Conservation (phyloP, 768 basidiomycete species). For the Pholiota molesta region DNA sequence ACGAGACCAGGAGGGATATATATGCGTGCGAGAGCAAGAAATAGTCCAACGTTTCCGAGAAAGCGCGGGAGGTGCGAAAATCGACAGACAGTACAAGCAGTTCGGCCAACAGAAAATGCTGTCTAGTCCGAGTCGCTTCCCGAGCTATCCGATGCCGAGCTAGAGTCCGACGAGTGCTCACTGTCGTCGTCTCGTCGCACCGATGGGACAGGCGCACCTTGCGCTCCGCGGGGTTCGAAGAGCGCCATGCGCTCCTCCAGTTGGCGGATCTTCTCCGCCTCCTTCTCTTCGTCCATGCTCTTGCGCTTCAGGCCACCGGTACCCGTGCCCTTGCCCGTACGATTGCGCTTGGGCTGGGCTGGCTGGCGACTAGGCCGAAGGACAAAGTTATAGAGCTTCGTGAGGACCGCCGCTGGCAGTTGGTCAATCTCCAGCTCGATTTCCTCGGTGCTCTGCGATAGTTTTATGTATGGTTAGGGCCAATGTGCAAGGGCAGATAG, state of each 20-base stretch:
- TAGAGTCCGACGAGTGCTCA: conserved; percentile 80
- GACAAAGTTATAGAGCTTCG: conserved; percentile 95
- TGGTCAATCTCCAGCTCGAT: conserved; percentile 98
- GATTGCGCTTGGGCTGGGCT: conserved; percentile 59
- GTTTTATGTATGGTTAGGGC: conserved; percentile 15
- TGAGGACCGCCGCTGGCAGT: conserved; percentile 83
- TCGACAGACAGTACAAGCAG: neutral
- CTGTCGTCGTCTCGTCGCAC: conserved; percentile 55
- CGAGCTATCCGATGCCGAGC: conserved; percentile 77
- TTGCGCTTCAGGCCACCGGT: conserved; percentile 92
- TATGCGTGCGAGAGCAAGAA: conserved; percentile 16
- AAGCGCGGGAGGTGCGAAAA: neutral
- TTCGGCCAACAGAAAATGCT: neutral
- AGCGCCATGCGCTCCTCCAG: conserved; percentile 87
- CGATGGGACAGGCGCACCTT: conserved; percentile 35
- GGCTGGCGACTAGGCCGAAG: conserved; percentile 75
- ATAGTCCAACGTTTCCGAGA: conserved; percentile 17
- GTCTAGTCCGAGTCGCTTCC: conserved; percentile 82
- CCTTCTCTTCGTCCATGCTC: conserved; percentile 96
- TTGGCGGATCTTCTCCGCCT: conserved; percentile 91
- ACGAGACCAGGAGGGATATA: conserved; percentile 25
- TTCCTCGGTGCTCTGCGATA: conserved; percentile 85
- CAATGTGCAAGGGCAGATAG: conserved; percentile 17
- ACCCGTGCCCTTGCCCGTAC: conserved; percentile 76
- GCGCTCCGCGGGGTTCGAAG: conserved; percentile 64